phyloP scores from a whole-genome alignment of 768 basidiomycete species.

The Pisolithus orientalis region DNA sequence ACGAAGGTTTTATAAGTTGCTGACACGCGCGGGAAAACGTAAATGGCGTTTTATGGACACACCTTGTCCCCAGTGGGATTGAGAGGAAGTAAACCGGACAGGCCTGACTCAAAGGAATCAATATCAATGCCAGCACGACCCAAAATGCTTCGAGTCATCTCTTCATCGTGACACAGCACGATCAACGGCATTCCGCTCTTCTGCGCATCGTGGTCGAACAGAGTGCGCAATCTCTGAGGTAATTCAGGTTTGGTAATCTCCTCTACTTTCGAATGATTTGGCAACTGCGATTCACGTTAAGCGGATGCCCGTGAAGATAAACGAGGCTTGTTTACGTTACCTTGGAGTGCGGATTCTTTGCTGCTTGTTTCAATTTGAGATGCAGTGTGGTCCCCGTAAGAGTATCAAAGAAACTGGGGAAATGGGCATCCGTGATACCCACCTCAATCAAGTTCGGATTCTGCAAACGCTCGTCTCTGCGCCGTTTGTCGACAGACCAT shows the following conservation, averaged over 20 bases:
- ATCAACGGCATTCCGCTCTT: constrained; percentile 31
- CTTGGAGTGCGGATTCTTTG: constrained; percentile 10
- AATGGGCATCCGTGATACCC: constrained; percentile 36
- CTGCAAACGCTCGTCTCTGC: constrained; percentile 19
- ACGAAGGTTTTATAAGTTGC: constrained; percentile 4
- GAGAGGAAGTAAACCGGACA: constrained; percentile 19
- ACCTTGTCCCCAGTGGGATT: constrained; percentile 5
- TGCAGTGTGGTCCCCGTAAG: constrained; percentile 13
- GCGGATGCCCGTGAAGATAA: background rate
- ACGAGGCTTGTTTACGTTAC: constrained; percentile 5
- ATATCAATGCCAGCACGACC: constrained; percentile 36
- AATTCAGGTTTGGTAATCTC: constrained; percentile 8
- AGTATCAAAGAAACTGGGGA: constrained; percentile 20
- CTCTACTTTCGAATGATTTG: constrained; percentile 14
- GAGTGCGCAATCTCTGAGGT: constrained; percentile 9
- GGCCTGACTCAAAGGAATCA: constrained; percentile 35
- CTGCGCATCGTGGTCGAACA: constrained; percentile 16
- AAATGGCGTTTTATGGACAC: background rate
- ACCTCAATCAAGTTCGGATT: constrained; percentile 31
- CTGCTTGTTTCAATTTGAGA: constrained; percentile 8
- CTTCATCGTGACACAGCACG: constrained; percentile 41
- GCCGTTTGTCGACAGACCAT: constrained; percentile 30
- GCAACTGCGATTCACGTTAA: constrained; percentile 4
- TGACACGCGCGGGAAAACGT: background rate
- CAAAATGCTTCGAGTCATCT: constrained; percentile 34